phyloP scores from a whole-genome alignment of 1,139 yeast species.

The Nematodospora anomalae region DNA sequence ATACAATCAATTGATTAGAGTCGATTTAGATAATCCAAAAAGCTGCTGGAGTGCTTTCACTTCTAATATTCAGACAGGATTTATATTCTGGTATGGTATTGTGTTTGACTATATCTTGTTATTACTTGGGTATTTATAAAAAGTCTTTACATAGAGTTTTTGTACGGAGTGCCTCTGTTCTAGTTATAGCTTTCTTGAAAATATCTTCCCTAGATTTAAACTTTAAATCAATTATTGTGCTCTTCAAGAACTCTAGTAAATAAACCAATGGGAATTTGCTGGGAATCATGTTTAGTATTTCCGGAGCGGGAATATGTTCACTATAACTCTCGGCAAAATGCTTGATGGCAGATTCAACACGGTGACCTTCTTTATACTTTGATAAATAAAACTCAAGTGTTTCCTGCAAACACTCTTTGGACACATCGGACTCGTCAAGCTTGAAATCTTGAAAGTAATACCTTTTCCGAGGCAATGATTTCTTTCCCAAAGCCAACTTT shows the following conservation, averaged over 20 bases:
- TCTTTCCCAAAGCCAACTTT: constrained; percentile 23
- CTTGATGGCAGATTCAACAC: constrained; percentile 23
- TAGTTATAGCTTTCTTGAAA: constrained; percentile 30
- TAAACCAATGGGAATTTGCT: constrained; percentile 31
- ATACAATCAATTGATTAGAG: constrained; percentile 63
- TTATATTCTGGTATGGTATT: constrained; percentile 74
- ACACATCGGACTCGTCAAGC: not conserved
- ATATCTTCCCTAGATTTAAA: constrained; percentile 20
- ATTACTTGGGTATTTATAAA: constrained; percentile 42
- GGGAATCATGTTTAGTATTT: constrained; percentile 33
- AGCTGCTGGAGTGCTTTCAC: constrained; percentile 82
- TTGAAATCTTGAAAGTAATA: constrained; percentile 17
- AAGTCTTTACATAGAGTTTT: constrained; percentile 16
- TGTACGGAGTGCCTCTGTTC: constrained; percentile 23
- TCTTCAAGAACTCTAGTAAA: constrained; percentile 28
- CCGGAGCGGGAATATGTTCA: constrained; percentile 22
- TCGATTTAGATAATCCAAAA: constrained; percentile 73
- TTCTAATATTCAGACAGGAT: constrained; percentile 79
- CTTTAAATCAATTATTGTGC: constrained; percentile 24
- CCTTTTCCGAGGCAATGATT: constrained; percentile 24
- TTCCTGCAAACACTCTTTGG: constrained; percentile 12
- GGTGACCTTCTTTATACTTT: constrained; percentile 13
- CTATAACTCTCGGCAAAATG: constrained; percentile 34
- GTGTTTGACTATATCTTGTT: constrained; percentile 66
- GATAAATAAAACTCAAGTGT: constrained; percentile 26